Percentiles rank a stretch among this genome's conserved stretches.
Conservation (phyloP, 306 rosid genomes). For the Vachellia collinsii region DNA sequence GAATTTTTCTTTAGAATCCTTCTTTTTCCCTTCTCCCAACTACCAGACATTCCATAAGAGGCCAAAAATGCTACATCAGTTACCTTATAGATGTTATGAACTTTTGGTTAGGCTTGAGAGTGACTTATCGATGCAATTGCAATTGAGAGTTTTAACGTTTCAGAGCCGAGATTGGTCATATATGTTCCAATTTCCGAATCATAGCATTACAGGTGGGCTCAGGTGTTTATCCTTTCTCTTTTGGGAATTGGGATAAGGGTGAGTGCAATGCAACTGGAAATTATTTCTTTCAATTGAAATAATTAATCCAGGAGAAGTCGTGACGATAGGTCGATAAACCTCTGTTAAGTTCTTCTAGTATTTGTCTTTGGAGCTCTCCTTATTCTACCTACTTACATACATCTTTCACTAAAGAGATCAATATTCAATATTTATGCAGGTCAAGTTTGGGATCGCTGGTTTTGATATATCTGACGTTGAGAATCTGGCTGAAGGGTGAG, state of each 20-base stretch:
- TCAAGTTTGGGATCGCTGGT: conserved; percentile 92
- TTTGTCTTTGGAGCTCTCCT: conserved; percentile 5
- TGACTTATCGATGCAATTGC: neutral
- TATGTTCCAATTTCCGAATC: neutral
- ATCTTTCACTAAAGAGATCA: conserved; percentile 31
- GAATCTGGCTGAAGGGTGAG: conserved; percentile 68
- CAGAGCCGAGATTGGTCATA: conserved; percentile 6
- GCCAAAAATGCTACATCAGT: neutral
- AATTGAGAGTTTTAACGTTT: neutral
- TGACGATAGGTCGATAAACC: neutral
- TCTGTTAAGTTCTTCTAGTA: neutral
- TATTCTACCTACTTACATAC: neutral
- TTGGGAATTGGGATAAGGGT: neutral
- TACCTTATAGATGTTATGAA: neutral
- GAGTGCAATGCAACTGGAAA: neutral
- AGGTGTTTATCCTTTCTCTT: neutral
- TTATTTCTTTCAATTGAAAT: neutral
- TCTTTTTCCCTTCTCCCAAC: neutral
- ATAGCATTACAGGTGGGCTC: neutral
- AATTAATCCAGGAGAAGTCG: neutral
- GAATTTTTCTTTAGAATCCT: neutral
- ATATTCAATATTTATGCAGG: conserved; percentile 49
- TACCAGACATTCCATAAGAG: neutral
- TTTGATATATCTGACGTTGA: conserved; percentile 82
- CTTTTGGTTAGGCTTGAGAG: neutral